Evolutionary conservation across 2,329 filamentous ascomycete genomes (phyloP), one percentile per base, ranked within the genome.

Genomic region (Pyrenophora tritici-repentis): DNA sequence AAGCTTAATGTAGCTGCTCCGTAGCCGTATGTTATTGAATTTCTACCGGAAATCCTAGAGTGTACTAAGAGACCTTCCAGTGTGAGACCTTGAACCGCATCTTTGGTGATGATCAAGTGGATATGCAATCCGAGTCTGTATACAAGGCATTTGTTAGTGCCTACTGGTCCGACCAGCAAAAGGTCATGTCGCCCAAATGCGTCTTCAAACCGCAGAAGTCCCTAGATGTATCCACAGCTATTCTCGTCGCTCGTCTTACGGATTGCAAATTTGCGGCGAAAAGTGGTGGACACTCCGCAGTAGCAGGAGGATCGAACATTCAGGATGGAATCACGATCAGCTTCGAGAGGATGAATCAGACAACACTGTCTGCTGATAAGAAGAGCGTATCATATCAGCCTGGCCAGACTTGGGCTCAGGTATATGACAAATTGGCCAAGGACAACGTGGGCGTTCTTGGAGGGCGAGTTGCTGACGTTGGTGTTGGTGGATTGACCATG

Each of bases 271-370:
- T 78, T 51, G 75, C 76, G 1, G 69, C 76, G 3, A 77, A 75
- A 48, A 73, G 75, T 38, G 77, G 78, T 26, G 78, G 78, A 3
- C 77, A 80, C 50, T 71, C 71, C 16, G 61, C 68, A 3, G 71
- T 72, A 48, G 62, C 70, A 0, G 76, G 76, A 17, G 70, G 72
- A 8, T 75, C 75, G 6, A 77, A 74, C 46, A 75, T 77, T 13
- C 59, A 71, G 0, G 63, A 65, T 22, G 78, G 78, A 3, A 73
- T 80, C 7, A 77, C 76, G 1, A 68, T 80, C 41, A 75, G 75
- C 47, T 64, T 80, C 24, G 66, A 67, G 18, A 56, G 58, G 13
- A 50, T 76, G 42, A 67, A 66, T 34, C 42, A 58, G 4, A 62
- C 75, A 2, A 39, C 41, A 2, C 45, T 71, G 8, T 61, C 64